Evolutionary conservation across 116 monocot species (phyloP), one percentile per base, ranked within the genome.

Genomic region (Iris pallida): DNA sequence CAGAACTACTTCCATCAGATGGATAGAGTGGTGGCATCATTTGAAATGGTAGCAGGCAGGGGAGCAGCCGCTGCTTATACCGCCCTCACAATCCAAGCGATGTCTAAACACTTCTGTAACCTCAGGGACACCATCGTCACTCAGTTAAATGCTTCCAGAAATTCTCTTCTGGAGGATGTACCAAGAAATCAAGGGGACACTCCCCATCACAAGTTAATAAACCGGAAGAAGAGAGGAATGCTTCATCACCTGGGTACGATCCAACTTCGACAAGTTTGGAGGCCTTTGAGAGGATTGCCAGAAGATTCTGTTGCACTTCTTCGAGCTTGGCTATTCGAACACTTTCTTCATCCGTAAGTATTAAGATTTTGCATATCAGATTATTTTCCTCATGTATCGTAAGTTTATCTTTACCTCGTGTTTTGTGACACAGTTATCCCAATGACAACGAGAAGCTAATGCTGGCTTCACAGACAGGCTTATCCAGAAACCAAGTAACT

Each of bases 21-120:
- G 71, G 76, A 85, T 42, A 77, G 47, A 47, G 76, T 90, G 41
- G 66, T 90, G 17, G 64, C 90, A 42, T 80, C 84, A 44, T 93
- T 93, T 53, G 90, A 89, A 65, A 47, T 71, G 12, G 58, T 90
- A 30, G 82, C 84, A 40, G 93, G 90, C 7, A 42, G 13, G 14
- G 90, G 84, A 15, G 75, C 86, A 51, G 90, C 90, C 5, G 53
- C 80, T 42, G 73, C 81, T 18, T 93, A 90, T 65, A 90, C 80
- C 45, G 65, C 80, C 30, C 90, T 93, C 40, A 84, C 90, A 18
- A 78, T 82, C 45, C 86, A 90, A 85, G 93, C 90, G 52, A 93
- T 93, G 93, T 87, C 76, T 11, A 80, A 72, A 30, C 92, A 92
- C 65, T 92, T 92, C 70, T 76, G 71, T 9, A 88, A 85, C 61